These are phyloP conservation scores for Trichoderma simmonsii DNA, from an alignment of 2,329 filamentous ascomycete genomes.

Conservation along the genomic window DNA sequence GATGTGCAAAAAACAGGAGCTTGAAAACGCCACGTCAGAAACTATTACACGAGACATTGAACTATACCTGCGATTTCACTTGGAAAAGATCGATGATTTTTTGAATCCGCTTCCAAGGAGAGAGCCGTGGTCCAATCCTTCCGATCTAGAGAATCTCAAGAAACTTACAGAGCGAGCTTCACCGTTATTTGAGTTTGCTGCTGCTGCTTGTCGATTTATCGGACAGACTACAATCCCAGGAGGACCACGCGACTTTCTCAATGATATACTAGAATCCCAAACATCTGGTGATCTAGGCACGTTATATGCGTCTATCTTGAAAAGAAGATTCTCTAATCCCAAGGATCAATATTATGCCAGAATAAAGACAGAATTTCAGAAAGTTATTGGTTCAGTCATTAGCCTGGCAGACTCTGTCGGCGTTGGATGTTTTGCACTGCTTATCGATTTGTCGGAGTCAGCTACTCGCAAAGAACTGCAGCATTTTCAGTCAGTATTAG, in stretches of 20 bases:
- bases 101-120: background rate
- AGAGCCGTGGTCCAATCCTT: background rate
- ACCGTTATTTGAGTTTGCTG: conserved; percentile 25
- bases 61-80: background rate
- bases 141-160: background rate
- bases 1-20: background rate
- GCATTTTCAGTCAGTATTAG: conserved; percentile 34
- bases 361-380: conserved; percentile 26
- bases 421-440: conserved; percentile 22
- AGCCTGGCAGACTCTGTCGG: too few species aligned
- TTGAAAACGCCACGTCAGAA: background rate
- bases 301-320: conserved; percentile 24
- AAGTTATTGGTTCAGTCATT: conserved; percentile 31
- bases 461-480: conserved; percentile 25
- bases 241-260: conserved; percentile 23
- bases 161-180: conserved; percentile 9
- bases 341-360: background rate
- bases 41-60: conserved; percentile 30
- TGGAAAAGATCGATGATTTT: background rate
- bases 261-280: conserved; percentile 23
- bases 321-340: conserved; percentile 6
- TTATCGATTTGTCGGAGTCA: conserved; percentile 25
- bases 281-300: conserved; percentile 5
- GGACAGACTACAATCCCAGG: background rate
- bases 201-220: conserved; percentile 26